phyloP scores from a whole-genome alignment of 2,329 filamentous ascomycete genomes.

The Annulohypoxylon truncatum region DNA sequence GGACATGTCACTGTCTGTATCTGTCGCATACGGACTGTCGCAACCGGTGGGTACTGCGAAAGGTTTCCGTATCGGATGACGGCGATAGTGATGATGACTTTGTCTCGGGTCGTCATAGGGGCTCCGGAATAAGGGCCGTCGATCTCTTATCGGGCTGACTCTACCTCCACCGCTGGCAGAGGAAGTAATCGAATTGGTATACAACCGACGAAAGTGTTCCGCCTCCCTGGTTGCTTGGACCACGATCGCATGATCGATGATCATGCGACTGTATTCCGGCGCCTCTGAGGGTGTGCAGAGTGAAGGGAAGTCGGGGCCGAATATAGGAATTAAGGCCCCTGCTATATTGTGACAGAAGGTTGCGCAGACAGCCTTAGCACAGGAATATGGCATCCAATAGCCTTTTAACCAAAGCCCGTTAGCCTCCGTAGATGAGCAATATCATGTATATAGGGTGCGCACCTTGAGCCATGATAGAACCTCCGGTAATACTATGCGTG shows the following conservation, averaged over 20 bases:
- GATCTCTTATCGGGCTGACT: constrained; percentile 43
- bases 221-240: constrained; percentile 63
- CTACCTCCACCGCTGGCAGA: constrained; percentile 28
- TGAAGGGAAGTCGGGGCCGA: constrained; percentile 82
- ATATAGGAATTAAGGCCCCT: constrained; percentile 87
- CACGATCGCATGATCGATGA: constrained; percentile 70
- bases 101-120: constrained; percentile 44
- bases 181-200: constrained; percentile 45
- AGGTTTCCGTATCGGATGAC: constrained; percentile 47
- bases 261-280: constrained; percentile 73
- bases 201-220: constrained; percentile 54
- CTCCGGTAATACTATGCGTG: constrained; percentile 93
- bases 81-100: constrained; percentile 38
- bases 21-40: constrained; percentile 56
- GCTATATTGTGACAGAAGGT: constrained; percentile 91
- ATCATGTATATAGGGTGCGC: constrained; percentile 46
- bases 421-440: constrained; percentile 14
- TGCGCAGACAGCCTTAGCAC: constrained; percentile 85
- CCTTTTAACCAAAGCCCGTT: constrained; percentile 62
- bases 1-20: constrained; percentile 55
- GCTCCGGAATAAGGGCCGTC: constrained; percentile 43
- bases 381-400: constrained; percentile 95
- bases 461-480: constrained; percentile 91
- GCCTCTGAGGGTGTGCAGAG: constrained; percentile 75
- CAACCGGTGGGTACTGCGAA: constrained; percentile 43